Base-by-base conservation (phyloP, 2,329 filamentous ascomycete genomes). In the Xylariaceae sp. region DNA sequence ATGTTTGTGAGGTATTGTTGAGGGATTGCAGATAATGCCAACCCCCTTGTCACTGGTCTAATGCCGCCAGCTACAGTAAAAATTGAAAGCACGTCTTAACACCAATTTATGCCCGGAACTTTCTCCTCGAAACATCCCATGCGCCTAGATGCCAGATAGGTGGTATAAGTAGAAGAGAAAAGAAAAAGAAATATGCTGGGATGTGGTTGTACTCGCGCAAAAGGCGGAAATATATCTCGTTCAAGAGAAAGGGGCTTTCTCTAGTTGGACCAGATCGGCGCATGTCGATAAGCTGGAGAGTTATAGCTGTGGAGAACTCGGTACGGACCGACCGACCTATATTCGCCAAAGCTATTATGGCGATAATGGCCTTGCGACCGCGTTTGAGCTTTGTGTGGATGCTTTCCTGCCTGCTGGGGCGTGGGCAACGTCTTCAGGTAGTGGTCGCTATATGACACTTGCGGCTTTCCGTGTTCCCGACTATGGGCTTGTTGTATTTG, bases 261-360 rank as follows among this genome's bases (percentile, higher is more conserved):
- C 8, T 14, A 19, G 15, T 41, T 5, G 17, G 70, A 67, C 72
- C 73, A 76, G n/a, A 77, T 74, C 0, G 73, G 74, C 3, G 63
- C 67, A 24, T 70, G 65, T 18, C 66, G 66, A 50, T 78, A 78
- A 5, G 74, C 71, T 4, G 74, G 73, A 3, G 74, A 74, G 51
- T 76, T 74, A 50, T 78, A 76, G 56, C 73, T 77, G 57, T 78
- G 74, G 7, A 77, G 59, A 9, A 77, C 63, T 1, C 73, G 69
- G 43, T 71, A 77, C 7, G 69, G 71, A 9, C 57, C 55, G 19
- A 59, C 49, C 5, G 45, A 53, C 16, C 44, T 52, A 32, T 54
- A 41, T 13, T 56, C 55, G 24, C 59, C 62, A 28, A 57, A 50
- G 45, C 65, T 70, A 27, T 59, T 57, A 44, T 66, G 63, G 14